Base-by-base conservation (phyloP, 768 basidiomycete genomes). In the Coprinellus micaceus region DNA sequence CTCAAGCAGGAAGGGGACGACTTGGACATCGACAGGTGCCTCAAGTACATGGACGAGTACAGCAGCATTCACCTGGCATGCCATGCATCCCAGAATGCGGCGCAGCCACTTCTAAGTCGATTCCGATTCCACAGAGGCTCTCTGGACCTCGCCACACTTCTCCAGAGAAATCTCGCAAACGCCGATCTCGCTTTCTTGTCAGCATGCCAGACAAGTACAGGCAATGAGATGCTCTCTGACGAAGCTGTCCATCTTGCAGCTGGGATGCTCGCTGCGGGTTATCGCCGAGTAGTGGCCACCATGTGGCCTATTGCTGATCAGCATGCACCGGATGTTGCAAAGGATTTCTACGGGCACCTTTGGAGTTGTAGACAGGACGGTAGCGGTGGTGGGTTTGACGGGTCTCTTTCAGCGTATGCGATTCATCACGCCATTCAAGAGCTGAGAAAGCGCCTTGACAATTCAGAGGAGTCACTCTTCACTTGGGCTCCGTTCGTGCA, bases 231-330 rank as follows among this genome's bases (percentile, higher is more conserved):
- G 29, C 57, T 72, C 3, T 54, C 69, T 0, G 68, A 74, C 3
- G 76, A 78, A 51, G 69, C 66, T 0, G 65, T 77, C 2, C 73
- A 76, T 65, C 58, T 77, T 1, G 71, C 74, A 0, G 71, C 74
- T 1, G 75, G 74, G 12, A 75, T 76, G 73, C 59, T 71, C 51
- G 56, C 65, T 17, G 66, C 62, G 17, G 66, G 67, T 11, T 65
- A 62, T 57, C 52, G 58, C 13, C 52, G 72, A n/a, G 71, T 73
- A 3, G 59, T 77, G 7, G 73, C 63, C 4, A 76, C 75, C 17
- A 70, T 76, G 69, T 76, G 76, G 74, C 63, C 67, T 4, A 73
- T 75, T 39, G 52, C 49, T 1, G 75, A 76, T 54, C 21, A 22
- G 10, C 57, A 67, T 57, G 74, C 64, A 2, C 71, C 72, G 17